phyloP scores from a whole-genome alignment of 805 yeast species.

The Candida ovalis region DNA sequence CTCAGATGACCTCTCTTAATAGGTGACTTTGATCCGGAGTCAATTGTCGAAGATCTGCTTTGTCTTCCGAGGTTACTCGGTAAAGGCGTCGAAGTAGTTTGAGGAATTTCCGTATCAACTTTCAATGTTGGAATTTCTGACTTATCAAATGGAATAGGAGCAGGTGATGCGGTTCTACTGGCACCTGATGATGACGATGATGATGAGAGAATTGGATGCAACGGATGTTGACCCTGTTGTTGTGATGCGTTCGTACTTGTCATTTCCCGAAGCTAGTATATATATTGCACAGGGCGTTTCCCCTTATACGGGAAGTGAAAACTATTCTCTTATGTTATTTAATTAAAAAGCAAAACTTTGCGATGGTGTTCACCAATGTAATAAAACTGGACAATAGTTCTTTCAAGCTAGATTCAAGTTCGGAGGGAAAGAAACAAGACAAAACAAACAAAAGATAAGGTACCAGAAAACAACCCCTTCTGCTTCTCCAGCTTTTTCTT shows the following conservation, averaged over 20 bases:
- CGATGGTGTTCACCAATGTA: not conserved
- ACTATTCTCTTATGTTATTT: no score
- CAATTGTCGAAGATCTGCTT: conserved; percentile 14
- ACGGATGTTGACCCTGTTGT: conserved; percentile 12
- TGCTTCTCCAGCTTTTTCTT: no score
- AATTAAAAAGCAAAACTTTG: not conserved
- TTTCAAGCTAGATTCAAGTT: no score
- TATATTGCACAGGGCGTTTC: not conserved
- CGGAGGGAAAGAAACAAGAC: not conserved
- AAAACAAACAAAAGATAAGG: not conserved
- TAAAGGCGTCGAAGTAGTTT: conserved; percentile 3
- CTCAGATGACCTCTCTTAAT: conserved; percentile 17
- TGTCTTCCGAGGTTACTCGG: conserved; percentile 6
- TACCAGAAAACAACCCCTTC: no score
- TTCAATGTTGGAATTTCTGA: not conserved
- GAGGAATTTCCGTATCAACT: not conserved
- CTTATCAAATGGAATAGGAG: conserved; percentile 2
- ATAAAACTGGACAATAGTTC: no score
- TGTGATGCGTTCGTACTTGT: conserved; percentile 2
- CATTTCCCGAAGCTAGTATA: conserved; percentile 2
- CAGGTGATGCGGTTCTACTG: conserved; percentile 15
- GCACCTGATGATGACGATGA: conserved; percentile 22
- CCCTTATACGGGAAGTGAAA: not conserved
- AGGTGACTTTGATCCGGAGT: conserved; percentile 12
- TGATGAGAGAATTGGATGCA: conserved; percentile 20